Evolutionary conservation across 805 yeast species (phyloP).

Genomic region (Candida succiphila): DNA sequence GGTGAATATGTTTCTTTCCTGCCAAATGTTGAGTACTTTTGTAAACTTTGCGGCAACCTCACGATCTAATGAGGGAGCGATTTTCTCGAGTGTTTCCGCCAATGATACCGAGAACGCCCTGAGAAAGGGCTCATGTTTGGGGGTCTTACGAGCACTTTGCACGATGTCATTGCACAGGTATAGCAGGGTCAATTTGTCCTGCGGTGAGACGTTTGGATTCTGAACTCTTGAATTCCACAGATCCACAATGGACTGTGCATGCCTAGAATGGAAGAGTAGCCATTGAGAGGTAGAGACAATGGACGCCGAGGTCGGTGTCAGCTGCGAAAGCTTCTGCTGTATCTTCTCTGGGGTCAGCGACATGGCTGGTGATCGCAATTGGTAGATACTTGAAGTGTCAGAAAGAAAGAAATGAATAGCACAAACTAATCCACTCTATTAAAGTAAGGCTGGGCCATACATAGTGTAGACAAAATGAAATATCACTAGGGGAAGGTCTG

Average conservation of each 20-base stretch:
- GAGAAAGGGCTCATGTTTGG: slow-evolving; percentile 43
- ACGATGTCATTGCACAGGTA: slow-evolving; percentile 76
- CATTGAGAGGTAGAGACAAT: slow-evolving; percentile 68
- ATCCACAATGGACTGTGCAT: slow-evolving; percentile 40
- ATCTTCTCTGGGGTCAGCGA: slow-evolving; percentile 44
- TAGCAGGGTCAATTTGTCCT: slow-evolving; percentile 42
- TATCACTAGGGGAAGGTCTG: too few relatives aligned
- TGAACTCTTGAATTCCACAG: slow-evolving; percentile 32
- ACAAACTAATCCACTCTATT: too few relatives aligned
- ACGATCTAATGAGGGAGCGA: slow-evolving; percentile 22
- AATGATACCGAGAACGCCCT: slow-evolving; percentile 44
- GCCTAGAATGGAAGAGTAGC: slow-evolving; percentile 56
- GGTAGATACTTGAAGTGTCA: too few relatives aligned
- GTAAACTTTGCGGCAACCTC: slow-evolving; percentile 30
- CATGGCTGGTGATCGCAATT: slow-evolving; percentile 18
- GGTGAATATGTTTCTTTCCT: slow-evolving; percentile 38
- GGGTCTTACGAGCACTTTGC: slow-evolving; percentile 62
- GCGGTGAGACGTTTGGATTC: slow-evolving; percentile 4
- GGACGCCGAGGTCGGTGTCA: slow-evolving; percentile 60
- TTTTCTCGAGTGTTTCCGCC: slow-evolving; percentile 27
- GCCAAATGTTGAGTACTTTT: slow-evolving; percentile 49
- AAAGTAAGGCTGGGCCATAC: too few relatives aligned
- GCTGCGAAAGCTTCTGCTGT: slow-evolving; percentile 30
- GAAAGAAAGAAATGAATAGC: too few relatives aligned
- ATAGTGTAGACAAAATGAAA: too few relatives aligned